These are phyloP conservation scores for Eimeria mitis DNA, from an alignment of 169 alveolate species.

Conservation along the genomic window DNA sequence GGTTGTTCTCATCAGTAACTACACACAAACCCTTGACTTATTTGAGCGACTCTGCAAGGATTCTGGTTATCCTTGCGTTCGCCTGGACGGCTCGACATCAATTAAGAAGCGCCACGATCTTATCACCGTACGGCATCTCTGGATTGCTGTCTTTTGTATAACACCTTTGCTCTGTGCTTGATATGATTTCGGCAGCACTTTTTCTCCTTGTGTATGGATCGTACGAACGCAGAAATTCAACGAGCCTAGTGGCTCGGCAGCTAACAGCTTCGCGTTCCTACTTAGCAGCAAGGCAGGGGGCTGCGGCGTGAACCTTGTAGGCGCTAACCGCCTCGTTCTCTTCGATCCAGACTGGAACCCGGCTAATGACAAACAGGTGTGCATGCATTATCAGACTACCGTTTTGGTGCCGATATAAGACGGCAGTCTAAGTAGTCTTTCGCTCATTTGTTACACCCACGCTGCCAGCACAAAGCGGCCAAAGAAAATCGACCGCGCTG, in stretches of 20 bases:
- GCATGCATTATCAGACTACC: neutral
- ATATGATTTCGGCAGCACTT: neutral
- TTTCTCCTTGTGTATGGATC: neutral
- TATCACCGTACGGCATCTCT: conserved; percentile 86
- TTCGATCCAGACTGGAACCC: conserved; percentile 99
- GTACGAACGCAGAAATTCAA: conserved; percentile 87
- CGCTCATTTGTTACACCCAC: neutral
- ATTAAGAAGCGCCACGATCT: conserved; percentile 92
- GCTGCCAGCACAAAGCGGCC: neutral
- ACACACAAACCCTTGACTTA: conserved; percentile 95
- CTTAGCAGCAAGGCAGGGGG: conserved; percentile 99
- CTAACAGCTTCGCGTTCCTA: conserved; percentile 94
- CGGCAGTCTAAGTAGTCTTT: neutral
- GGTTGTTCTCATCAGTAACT: conserved; percentile 94
- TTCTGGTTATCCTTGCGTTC: conserved; percentile 89
- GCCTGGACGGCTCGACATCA: conserved; percentile 95
- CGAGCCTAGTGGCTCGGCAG: conserved; percentile 87
- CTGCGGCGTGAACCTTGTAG: conserved; percentile 98
- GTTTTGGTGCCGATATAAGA: neutral
- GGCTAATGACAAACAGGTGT: conserved; percentile 98
- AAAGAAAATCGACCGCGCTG: neutral
- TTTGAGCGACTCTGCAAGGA: conserved; percentile 92
- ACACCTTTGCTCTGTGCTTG: neutral
- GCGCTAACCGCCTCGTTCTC: conserved; percentile 98
- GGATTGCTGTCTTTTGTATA: neutral